phyloP scores from a whole-genome alignment of 768 basidiomycete genomes.

The Mycena polygramma region DNA sequence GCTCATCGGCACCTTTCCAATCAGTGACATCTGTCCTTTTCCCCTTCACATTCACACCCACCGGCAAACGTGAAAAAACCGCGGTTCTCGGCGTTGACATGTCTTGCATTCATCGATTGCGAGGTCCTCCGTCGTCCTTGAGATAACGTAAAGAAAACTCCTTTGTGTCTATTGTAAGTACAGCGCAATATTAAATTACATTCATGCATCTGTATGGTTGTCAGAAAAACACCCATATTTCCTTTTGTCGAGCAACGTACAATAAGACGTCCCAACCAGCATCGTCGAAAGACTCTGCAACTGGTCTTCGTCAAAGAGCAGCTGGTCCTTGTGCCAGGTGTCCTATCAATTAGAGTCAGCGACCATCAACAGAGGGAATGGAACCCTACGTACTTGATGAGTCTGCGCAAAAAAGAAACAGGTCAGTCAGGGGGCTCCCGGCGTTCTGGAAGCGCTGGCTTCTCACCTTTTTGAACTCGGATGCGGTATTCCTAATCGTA shows the following conservation, averaged over 20 bases:
- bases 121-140: background rate
- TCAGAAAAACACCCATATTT: background rate
- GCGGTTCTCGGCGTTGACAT: conserved; percentile 23
- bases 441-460: conserved; percentile 26
- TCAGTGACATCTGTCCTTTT: conserved; percentile 30
- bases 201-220: conserved; percentile 32
- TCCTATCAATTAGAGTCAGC: conserved; percentile 63
- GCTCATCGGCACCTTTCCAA: conserved; percentile 22
- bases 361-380: conserved; percentile 29
- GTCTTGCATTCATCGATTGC: background rate
- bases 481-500: conserved; percentile 87
- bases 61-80: conserved; percentile 31
- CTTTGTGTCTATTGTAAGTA: conserved; percentile 18
- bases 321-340: conserved; percentile 93
- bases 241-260: conserved; percentile 49
- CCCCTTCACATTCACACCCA: conserved; percentile 30
- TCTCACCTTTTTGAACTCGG: conserved; percentile 85
- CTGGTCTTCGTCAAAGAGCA: conserved; percentile 90
- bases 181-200: conserved; percentile 22
- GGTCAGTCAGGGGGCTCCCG: conserved; percentile 31
- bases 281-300: conserved; percentile 88
- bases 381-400: conserved; percentile 63
- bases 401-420: conserved; percentile 55
- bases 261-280: conserved; percentile 92
- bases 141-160: conserved; percentile 16